phyloP scores from a whole-genome alignment of 169 alveolate species.

The Eimeria acervulina region DNA sequence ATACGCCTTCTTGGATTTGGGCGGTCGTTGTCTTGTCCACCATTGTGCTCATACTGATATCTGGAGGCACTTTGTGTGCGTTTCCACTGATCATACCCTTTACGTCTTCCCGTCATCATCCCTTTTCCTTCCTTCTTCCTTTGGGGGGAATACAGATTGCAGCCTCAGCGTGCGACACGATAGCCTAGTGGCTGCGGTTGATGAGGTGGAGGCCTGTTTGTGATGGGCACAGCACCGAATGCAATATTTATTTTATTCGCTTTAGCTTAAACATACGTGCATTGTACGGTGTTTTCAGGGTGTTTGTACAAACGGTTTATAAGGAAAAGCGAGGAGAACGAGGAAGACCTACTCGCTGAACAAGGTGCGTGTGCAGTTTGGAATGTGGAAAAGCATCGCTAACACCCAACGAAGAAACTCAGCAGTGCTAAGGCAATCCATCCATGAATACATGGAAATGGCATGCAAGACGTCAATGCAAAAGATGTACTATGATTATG shows the following conservation, averaged over 20 bases:
- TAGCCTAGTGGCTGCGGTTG: neutral
- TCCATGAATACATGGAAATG: too few species aligned
- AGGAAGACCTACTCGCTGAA: slow-evolving; percentile 35
- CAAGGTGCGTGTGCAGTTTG: neutral
- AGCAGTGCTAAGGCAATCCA: neutral
- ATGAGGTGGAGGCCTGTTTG: neutral
- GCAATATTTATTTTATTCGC: neutral
- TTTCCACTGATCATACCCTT: neutral
- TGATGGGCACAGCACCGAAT: neutral
- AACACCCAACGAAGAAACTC: neutral
- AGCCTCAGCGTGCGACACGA: neutral
- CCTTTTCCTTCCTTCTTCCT: neutral
- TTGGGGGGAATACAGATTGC: neutral
- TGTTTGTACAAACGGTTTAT: slow-evolving; percentile 50
- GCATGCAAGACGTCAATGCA: too few species aligned
- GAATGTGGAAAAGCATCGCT: neutral
- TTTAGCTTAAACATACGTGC: neutral
- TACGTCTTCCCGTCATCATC: neutral
- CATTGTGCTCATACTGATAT: slow-evolving; percentile 30
- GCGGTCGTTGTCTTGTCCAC: slow-evolving; percentile 51
- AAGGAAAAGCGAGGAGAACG: slow-evolving; percentile 9
- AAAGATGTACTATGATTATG: too few species aligned
- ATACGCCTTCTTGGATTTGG: slow-evolving; percentile 82
- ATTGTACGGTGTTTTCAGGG: slow-evolving; percentile 48
- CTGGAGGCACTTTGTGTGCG: slow-evolving; percentile 70